These are phyloP conservation scores for Cenchrus fungigraminus DNA, from an alignment of 176 grass and related monocot genomes.

Conservation along the genomic window DNA sequence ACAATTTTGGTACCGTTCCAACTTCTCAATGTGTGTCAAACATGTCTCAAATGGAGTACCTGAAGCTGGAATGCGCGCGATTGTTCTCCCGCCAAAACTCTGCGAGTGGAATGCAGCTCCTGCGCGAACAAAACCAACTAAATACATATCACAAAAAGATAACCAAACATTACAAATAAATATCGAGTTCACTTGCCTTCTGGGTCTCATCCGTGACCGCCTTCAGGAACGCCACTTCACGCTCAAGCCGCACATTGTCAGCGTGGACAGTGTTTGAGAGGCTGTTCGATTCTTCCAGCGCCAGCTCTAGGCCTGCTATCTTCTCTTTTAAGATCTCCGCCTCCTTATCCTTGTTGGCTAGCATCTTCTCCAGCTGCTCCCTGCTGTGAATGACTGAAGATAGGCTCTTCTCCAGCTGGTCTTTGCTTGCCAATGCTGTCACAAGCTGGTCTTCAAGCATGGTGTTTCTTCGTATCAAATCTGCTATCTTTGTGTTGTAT, in stretches of 20 bases:
- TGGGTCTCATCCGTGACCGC: constrained; percentile 84
- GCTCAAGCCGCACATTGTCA: constrained; percentile 87
- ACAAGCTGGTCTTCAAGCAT: constrained; percentile 64
- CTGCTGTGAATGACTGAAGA: constrained; percentile 60
- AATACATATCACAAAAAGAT: constrained; percentile 15
- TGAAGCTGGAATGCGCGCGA: constrained; percentile 80
- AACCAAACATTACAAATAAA: neutral
- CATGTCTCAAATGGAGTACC: constrained; percentile 45
- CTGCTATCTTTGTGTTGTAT: constrained; percentile 70
- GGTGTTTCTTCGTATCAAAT: constrained; percentile 60
- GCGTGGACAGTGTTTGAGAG: constrained; percentile 79
- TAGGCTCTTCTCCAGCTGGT: constrained; percentile 70
- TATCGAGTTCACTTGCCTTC: constrained; percentile 56
- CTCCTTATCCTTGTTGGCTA: constrained; percentile 67
- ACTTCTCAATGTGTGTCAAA: constrained; percentile 7
- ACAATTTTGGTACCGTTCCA: neutral
- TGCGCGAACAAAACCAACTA: constrained; percentile 38
- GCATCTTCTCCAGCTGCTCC: constrained; percentile 69
- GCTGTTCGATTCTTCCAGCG: constrained; percentile 85
- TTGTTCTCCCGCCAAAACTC: constrained; percentile 72
- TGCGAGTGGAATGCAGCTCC: constrained; percentile 89
- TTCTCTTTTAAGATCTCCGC: constrained; percentile 77
- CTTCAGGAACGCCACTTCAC: constrained; percentile 91
- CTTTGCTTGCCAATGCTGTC: constrained; percentile 56
- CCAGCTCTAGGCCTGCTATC: constrained; percentile 71